phyloP scores from a whole-genome alignment of 2,329 filamentous ascomycete species.

The Penicillium sp. region DNA sequence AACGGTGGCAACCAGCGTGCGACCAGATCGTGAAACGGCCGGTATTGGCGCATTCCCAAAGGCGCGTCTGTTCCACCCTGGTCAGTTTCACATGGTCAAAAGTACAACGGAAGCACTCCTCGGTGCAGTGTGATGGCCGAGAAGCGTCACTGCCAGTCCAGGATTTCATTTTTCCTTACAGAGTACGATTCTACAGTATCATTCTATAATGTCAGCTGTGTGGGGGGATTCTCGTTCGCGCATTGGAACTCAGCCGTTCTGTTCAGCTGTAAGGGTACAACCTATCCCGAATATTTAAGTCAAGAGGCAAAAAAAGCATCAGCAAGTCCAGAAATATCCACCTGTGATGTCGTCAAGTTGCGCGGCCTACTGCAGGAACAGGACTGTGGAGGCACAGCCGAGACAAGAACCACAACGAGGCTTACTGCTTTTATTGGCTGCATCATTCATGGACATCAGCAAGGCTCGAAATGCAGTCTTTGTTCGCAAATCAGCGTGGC shows the following conservation, averaged over 20 bases:
- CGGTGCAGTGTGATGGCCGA: background rate
- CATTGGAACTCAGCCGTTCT: background rate
- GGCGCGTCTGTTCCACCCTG: background rate
- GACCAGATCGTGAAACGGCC: constrained; percentile 26
- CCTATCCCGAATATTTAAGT: background rate
- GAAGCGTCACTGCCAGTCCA: background rate
- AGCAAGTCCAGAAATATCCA: background rate
- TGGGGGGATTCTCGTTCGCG: background rate
- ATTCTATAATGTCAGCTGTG: background rate
- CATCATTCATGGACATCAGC: background rate
- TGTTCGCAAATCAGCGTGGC: constrained; percentile 2
- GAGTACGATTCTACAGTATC: background rate
- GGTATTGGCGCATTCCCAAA: constrained; percentile 14
- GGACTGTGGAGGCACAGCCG: constrained; percentile 26
- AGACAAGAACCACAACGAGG: constrained; percentile 8
- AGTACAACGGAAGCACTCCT: constrained; percentile 11
- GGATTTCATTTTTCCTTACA: background rate
- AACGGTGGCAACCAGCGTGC: constrained; percentile 24
- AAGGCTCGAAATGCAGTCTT: constrained; percentile 9
- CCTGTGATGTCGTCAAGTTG: constrained; percentile 11
- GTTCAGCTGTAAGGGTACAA: background rate
- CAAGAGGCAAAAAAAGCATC: background rate
- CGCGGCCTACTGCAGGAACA: constrained; percentile 41
- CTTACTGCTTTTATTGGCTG: constrained; percentile 10
- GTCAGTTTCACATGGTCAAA: constrained; percentile 20